phyloP scores from a whole-genome alignment of 495 filamentous ascomycete genomes.

The Pyrenopolyporus hunteri region DNA sequence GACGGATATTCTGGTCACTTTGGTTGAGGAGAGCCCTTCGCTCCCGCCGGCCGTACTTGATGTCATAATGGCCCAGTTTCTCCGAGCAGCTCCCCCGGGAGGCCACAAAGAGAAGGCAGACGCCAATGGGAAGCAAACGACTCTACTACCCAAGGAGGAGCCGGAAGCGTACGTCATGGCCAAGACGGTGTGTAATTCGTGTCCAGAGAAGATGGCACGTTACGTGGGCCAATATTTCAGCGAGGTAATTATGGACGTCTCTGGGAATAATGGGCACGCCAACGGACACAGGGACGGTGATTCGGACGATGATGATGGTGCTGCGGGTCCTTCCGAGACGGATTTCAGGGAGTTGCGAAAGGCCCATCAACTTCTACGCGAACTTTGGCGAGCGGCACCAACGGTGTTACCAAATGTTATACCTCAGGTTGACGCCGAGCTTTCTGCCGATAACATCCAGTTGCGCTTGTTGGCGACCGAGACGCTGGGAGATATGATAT shows the following conservation, averaged over 20 bases:
- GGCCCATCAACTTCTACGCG: conserved; percentile 85
- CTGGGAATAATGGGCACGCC: conserved; percentile 57
- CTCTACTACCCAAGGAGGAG: conserved; percentile 79
- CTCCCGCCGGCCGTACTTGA: conserved; percentile 87
- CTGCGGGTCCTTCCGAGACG: conserved; percentile 70
- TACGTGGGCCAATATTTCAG: conserved; percentile 96
- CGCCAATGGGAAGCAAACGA: conserved; percentile 66
- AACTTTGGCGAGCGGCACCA: conserved; percentile 92
- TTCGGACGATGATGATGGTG: conserved; percentile 73
- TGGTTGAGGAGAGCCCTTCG: conserved; percentile 86
- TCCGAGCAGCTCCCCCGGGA: conserved; percentile 77
- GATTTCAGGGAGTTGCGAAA: conserved; percentile 88
- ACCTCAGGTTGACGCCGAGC: conserved; percentile 89
- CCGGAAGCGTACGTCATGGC: conserved; percentile 96
- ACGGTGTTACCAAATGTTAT: conserved; percentile 90
- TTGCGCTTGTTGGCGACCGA: conserved; percentile 87
- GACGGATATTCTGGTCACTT: conserved; percentile 78
- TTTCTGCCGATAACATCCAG: conserved; percentile 86
- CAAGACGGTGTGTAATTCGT: conserved; percentile 88
- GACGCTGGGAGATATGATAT: conserved; percentile 91
- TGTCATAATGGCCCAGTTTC: conserved; percentile 91
- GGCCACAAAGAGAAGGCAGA: conserved; percentile 60
- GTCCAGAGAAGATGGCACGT: conserved; percentile 89
- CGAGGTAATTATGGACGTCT: conserved; percentile 90
- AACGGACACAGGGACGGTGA: conserved; percentile 61